Percentiles rank a stretch among this genome's conserved stretches.
These are phyloP conservation scores for Termitomyces sp. DNA, from an alignment of 768 basidiomycete genomes.

Conservation along the genomic window DNA sequence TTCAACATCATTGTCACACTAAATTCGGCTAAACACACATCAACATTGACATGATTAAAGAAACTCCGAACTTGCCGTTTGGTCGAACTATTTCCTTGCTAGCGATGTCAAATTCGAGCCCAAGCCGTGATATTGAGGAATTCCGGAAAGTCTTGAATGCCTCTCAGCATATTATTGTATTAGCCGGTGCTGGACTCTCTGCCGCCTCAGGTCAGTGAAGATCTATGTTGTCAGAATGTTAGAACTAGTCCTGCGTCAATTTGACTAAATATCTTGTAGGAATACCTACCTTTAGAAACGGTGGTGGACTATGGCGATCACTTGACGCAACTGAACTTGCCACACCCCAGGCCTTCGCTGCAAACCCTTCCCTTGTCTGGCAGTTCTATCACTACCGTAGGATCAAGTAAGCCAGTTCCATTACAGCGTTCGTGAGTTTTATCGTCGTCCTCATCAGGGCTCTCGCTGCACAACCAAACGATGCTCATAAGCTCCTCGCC, in stretches of 20 bases:
- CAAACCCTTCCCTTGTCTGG: constrained; percentile 51
- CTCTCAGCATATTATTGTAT: constrained; percentile 18
- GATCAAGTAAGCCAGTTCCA: constrained; percentile 33
- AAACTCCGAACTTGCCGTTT: too few relatives aligned
- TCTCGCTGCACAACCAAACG: constrained; percentile 44
- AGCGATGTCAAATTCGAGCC: not conserved
- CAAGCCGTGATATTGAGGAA: constrained; percentile 2
- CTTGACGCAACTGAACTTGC: constrained; percentile 49
- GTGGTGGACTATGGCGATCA: constrained; percentile 48
- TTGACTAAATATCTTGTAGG: constrained; percentile 17
- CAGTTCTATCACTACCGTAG: constrained; percentile 67
- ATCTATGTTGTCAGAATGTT: constrained; percentile 1
- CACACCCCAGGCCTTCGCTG: constrained; percentile 46
- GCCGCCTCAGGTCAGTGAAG: constrained; percentile 22
- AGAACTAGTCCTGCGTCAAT: too few relatives aligned
- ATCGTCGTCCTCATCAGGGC: constrained; percentile 32
- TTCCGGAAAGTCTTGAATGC: constrained; percentile 6
- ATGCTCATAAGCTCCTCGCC: constrained; percentile 52
- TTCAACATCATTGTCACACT: too few relatives aligned
- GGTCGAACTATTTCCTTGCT: not conserved
- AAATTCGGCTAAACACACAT: not conserved
- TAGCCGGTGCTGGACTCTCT: constrained; percentile 21
- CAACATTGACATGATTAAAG: too few relatives aligned
- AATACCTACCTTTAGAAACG: constrained; percentile 49
- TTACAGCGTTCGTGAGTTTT: not conserved